Conservation (phyloP, 2,329 filamentous ascomycete genomes). For the Cercospora zeina region DNA sequence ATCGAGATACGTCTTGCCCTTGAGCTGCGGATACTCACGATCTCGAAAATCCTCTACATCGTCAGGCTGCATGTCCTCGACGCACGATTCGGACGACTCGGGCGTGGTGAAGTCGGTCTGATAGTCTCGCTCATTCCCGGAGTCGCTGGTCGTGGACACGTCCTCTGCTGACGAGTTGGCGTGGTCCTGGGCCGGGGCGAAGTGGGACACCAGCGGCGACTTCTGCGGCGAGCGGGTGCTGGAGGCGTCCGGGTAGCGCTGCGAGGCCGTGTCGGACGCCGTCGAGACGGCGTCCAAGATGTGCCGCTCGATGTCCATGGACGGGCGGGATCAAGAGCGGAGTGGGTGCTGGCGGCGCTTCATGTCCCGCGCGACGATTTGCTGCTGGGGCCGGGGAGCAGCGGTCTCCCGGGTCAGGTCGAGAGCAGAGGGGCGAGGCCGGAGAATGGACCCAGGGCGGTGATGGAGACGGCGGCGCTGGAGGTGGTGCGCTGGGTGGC, state of each 20-base stretch:
- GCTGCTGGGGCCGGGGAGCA: neutral
- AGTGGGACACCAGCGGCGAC: conserved; percentile 25
- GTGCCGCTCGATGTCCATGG: conserved; percentile 34
- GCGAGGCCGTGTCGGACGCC: conserved; percentile 18
- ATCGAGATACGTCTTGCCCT: conserved; percentile 48
- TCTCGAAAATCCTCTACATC: conserved; percentile 45
- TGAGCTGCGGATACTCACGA: conserved; percentile 47
- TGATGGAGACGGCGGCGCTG: neutral
- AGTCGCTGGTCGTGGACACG: conserved; percentile 38
- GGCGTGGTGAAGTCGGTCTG: conserved; percentile 42
- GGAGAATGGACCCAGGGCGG: neutral
- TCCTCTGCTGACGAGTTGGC: conserved; percentile 37
- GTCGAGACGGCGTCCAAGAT: conserved; percentile 30
- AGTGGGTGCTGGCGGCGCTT: conserved; percentile 2
- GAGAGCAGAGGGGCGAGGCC: neutral
- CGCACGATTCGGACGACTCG: conserved; percentile 35
- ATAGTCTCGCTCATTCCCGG: conserved; percentile 40
- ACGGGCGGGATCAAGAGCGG: neutral
- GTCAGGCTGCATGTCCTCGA: conserved; percentile 39
- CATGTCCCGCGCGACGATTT: neutral
- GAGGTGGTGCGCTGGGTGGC: neutral
- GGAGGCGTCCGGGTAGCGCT: conserved; percentile 21
- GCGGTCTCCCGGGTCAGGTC: neutral
- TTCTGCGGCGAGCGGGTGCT: conserved; percentile 21
- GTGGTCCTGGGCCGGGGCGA: conserved; percentile 24